Base-by-base conservation (phyloP, 1,284 basidiomycete genomes). In the Moesziomyces sp. region DNA sequence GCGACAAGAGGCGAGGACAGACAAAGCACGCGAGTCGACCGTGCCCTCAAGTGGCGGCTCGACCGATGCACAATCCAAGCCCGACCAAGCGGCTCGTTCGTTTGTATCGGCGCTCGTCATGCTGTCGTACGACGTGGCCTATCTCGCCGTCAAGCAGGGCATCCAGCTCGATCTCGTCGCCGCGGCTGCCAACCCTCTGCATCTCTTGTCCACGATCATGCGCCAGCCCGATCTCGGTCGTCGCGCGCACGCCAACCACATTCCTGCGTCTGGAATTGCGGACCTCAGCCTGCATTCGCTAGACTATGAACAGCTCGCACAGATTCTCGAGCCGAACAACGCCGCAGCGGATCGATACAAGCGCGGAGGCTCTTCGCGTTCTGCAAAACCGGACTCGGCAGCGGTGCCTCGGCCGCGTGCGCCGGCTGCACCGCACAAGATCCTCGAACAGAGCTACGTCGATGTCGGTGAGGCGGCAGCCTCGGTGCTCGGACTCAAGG, bases 91-190 rank as follows among this genome's bases (percentile, higher is more conserved):
- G 4, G 76, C 74, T 21, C 58, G 62, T 45, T 68, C 71, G 18
- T 80, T 78, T 45, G 56, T 69, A 28, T 58, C 70, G 34, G 76
- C 72, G 18, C 61, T 80, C 16, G 65, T 70, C 45, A 80, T 78
- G 76, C 63, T 80, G 7, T 64, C 58, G 45, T 80, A 80, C 58
- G 54, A 78, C 35, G 66, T 63, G 1, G 78, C 74, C 47, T 80
- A 77, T 40, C 59, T 80, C 10, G 76, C 78, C 1, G 52, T 64
- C 9, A 70, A 60, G 55, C 71, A 80, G 30, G 76, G 76, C 35
- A 49, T 75, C 13, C 46, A 64, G 50, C 58, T 78, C 18, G 78
- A 78, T 26, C 53, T 80, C n/a, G 68, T 76, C n/a, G 48, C 61
- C 7, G 76, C 78, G 3, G 78, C 74, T 40, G 71, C 68, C 18